These are phyloP conservation scores for Globisporangium viniferum DNA, from an alignment of 352 stramenopile genomes.

Conservation along the genomic window DNA sequence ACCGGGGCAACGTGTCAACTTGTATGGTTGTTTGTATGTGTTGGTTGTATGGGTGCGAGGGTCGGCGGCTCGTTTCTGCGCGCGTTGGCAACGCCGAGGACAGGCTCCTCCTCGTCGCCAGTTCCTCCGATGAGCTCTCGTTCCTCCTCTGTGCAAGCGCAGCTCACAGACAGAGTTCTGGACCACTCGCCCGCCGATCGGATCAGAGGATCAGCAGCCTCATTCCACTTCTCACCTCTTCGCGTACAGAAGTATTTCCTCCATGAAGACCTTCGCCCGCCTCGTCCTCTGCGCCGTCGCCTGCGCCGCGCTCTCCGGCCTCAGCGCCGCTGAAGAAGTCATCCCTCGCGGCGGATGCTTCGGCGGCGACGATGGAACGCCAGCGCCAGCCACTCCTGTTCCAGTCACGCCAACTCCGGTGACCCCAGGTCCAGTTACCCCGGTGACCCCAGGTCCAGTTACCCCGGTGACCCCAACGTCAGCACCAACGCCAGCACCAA, in stretches of 20 bases:
- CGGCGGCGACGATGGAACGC: conserved; percentile 11
- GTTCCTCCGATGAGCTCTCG: not conserved
- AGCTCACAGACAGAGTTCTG: not conserved
- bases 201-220: not conserved
- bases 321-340: conserved; percentile 7
- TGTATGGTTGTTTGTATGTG: conserved; percentile 5
- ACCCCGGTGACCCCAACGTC: conserved; percentile 11
- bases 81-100: not conserved
- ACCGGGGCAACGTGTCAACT: conserved; percentile 6
- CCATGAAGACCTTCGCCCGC: conserved; percentile 12
- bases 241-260: conserved; percentile 14
- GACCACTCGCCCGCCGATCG: not conserved
- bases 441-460: not conserved
- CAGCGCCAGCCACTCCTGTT: not conserved
- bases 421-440: not conserved
- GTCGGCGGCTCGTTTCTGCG: not conserved
- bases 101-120: not conserved
- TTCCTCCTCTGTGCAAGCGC: not conserved
- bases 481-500: not conserved
- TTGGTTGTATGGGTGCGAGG: not conserved
- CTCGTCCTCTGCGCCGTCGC: conserved; percentile 14
- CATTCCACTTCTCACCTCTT: conserved; percentile 13
- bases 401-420: not conserved
- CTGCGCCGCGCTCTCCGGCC: conserved; percentile 4
- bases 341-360: conserved; percentile 13